A percentile compares a stretch with the other conserved stretches of the same genome.
Evolutionary conservation across 108 stramenopile genomes (phyloP).

Genomic region (Fragilaria radians): DNA sequence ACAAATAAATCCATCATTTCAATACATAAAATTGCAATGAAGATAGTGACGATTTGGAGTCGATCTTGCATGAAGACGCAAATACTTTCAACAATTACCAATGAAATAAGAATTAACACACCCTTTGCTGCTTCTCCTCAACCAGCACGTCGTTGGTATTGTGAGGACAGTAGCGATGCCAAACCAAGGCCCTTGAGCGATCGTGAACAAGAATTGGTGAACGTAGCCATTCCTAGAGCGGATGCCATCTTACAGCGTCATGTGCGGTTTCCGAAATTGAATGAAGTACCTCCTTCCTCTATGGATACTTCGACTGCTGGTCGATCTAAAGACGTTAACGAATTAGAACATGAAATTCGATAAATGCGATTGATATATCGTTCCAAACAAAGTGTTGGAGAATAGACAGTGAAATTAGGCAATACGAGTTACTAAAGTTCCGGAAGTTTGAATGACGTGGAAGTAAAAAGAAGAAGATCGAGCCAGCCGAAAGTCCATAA

Average conservation of each 20-base stretch:
- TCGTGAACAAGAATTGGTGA: conserved; percentile 58
- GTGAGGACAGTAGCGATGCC: conserved; percentile 63
- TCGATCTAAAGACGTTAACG: conserved; percentile 3
- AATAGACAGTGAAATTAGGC: too few species aligned
- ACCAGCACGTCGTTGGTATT: conserved; percentile 61
- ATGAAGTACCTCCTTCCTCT: conserved; percentile 17
- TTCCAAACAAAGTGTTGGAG: conserved; percentile 97
- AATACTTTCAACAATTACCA: too few species aligned
- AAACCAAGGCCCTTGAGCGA: conserved; percentile 15
- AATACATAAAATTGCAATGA: too few species aligned
- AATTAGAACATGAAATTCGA: conserved; percentile 52
- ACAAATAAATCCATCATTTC: too few species aligned
- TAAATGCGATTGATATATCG: conserved; percentile 93
- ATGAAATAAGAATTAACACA: too few species aligned
- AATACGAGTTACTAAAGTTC: too few species aligned
- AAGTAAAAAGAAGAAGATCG: too few species aligned
- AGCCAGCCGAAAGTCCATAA: too few species aligned
- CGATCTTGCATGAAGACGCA: too few species aligned
- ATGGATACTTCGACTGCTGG: not conserved
- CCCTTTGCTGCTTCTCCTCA: too few species aligned
- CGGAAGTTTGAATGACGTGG: too few species aligned
- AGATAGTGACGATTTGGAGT: too few species aligned
- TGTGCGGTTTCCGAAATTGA: conserved; percentile 42
- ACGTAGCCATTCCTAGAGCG: conserved; percentile 51
- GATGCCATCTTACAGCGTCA: conserved; percentile 65